Base-by-base conservation (phyloP, 2,329 filamentous ascomycete species). In the Botrytis tulipae region DNA sequence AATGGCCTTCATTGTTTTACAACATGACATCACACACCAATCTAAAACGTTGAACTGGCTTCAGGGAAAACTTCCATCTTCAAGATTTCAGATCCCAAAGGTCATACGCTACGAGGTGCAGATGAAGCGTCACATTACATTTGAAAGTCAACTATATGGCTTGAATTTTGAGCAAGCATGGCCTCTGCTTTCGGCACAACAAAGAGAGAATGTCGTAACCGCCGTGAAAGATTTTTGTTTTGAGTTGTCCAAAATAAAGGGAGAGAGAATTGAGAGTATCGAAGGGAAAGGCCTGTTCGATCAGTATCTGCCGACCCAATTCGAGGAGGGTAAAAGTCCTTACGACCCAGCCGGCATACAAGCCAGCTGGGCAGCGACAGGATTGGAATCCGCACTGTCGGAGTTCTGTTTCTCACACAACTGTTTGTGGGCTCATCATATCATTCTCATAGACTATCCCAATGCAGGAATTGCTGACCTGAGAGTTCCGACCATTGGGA, bases 261-360 rank as follows among this genome's bases (percentile, higher is more conserved):
- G 37, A 5, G 25, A 46, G 0, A 66, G 14, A 3, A 66, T 66
- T 9, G 62, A 10, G 7, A 35, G 5, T 16, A 5, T 66, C 2
- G 62, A 66, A 10, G 62, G 40, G 14, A 66, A 66, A 35, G 40
- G 61, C 18, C 5, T 42, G 3, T 0, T 12, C 0, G 61, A 65
- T 44, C 0, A 0, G 4, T 1, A 0, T 18, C 0, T 65, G 22
- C 22, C 61, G 14, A 0, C 10, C n/a, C 1, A 3, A 9, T 18
- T 9, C 35, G 0, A 40, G 37, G 6, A 8, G 2, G 40, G 7
- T 4, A 7, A 5, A 25, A 40, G 14, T 1, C 12, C 20, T 0
- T 60, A 37, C 10, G n/a, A 37, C 25, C 12, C 37, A 10, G 25
- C 12, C 1, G 22, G 14, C 40, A 46, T 46, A 10, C 37, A 29